Base-by-base conservation (phyloP, 2,329 filamentous ascomycete species). In the Botryotinia globosa region DNA sequence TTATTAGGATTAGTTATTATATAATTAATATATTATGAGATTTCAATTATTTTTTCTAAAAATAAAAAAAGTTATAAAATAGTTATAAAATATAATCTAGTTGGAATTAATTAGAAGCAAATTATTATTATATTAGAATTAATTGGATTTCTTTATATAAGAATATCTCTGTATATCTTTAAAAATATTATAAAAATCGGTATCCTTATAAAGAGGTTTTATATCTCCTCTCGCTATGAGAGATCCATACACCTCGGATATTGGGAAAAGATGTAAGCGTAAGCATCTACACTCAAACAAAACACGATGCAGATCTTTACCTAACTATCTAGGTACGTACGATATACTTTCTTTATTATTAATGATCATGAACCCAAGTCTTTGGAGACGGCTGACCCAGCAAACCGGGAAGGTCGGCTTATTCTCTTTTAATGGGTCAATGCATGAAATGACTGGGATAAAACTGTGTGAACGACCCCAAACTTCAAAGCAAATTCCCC, bases 361-460 rank as follows among this genome's bases (percentile, higher is more conserved):
- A 37, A 34, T 37, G 34, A 22, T 37, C 29, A 37, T 51, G 45
- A 58, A 58, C 69, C 69, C 69, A 72, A 25, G 48, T 58, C 69
- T 67, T 39, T 59, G 69, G 69, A 71, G 59, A 71, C 69, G 69
- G 69, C 69, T 37, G 69, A 65, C 69, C 69, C 69, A 71, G 59
- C 45, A 71, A 51, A 65, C 69, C 69, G 69, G 64, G 69, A 71
- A 44, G 34, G 59, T 45, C 69, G 59, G 69, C 69, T 71, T 66
- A 37, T 51, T 54, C 37, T 67, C 51, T 44, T 56, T 56, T 65
- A 59, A 72, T 51, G 69, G 62, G 69, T 59, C 62, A 32, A 72
- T 72, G 69, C 69, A 72, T 54, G 69, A 58, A 72, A 72, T 72
- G 37, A 59, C 69, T 48, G 37, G 69, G 69, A 62, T 70, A n/a